Percentiles rank a stretch among this genome's conserved stretches.
These are phyloP conservation scores for Jacaranda mimosifolia DNA, from an alignment of 257 asterid species.

Conservation along the genomic window DNA sequence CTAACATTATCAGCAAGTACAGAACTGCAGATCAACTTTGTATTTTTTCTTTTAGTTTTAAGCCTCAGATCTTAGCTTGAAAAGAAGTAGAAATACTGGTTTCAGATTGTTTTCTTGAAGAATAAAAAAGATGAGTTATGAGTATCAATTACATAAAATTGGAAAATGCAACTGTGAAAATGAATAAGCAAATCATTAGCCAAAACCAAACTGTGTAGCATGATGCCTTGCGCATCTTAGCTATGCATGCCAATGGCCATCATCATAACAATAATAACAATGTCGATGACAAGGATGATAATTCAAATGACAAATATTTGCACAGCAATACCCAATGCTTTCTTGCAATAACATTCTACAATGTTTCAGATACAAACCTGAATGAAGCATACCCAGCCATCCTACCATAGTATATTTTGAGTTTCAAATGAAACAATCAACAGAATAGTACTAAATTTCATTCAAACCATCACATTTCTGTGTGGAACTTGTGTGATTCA, in stretches of 20 bases:
- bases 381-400: neutral
- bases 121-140: neutral
- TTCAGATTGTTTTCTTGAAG: neutral
- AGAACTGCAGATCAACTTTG: neutral
- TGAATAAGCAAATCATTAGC: neutral
- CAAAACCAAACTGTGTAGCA: neutral
- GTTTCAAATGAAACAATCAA: neutral
- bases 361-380: neutral
- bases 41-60: neutral
- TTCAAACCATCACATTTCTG: neutral
- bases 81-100: neutral
- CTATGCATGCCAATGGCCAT: neutral
- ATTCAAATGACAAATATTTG: neutral
- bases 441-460: neutral
- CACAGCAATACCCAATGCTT: neutral
- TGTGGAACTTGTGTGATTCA: conserved; percentile 3
- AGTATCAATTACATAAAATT: neutral
- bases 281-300: neutral
- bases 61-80: neutral
- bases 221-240: neutral
- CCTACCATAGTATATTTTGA: neutral
- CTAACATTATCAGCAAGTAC: neutral
- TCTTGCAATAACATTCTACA: neutral
- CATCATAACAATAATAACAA: neutral
- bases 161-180: neutral